Evolutionary conservation across 176 grass and related monocot genomes (phyloP), one percentile per base, ranked within the genome.

Genomic region (Guadua angustifolia): DNA sequence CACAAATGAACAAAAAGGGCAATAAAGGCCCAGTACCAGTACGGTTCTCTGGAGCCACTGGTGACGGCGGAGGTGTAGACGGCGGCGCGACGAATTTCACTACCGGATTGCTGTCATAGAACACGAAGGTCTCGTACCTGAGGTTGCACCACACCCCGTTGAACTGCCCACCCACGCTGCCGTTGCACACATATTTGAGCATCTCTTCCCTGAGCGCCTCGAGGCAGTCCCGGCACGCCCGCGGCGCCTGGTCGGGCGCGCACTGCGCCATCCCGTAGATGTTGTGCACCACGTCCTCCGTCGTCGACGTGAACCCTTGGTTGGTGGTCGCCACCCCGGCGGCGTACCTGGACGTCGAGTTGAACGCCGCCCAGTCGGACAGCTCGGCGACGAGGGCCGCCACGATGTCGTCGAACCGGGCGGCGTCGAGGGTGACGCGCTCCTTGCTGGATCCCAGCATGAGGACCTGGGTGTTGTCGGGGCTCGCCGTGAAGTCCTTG

Each of bases 211-310:
- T 50, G 69, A 72, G 43, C 69, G 22, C 69, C 44, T 46, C 6
- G 9, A 90, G 77, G 72, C 88, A 90, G 13, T 2, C 16, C 53
- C 39, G 16, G 88, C 88, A 90, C 18, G 63, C 50, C 1, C 1
- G 4, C 6, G 61, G 39, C 57, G 83, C 14, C 55, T 19, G 83
- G 52, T 82, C 57, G 3, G 71, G 77, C 83, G 65, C 59, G 78
- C 88, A 90, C 83, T 86, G 83, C 71, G 82, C 68, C 18, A 82
- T 1, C 16, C 50, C 78, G 44, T 72, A 49, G 22, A 72, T 24
- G n/a, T 49, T 49, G 69, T 72, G 21, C 60, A 85, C 71, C 45
- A 81, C 9, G 17, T 36, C 50, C 15, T 69, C 18, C 33, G 76
- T 79, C 9, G 67, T 63, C 43, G 44, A 47, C 6, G 32, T 36